These are phyloP conservation scores for Plectranthus barbatus DNA, from an alignment of 257 asterid species.

Conservation along the genomic window DNA sequence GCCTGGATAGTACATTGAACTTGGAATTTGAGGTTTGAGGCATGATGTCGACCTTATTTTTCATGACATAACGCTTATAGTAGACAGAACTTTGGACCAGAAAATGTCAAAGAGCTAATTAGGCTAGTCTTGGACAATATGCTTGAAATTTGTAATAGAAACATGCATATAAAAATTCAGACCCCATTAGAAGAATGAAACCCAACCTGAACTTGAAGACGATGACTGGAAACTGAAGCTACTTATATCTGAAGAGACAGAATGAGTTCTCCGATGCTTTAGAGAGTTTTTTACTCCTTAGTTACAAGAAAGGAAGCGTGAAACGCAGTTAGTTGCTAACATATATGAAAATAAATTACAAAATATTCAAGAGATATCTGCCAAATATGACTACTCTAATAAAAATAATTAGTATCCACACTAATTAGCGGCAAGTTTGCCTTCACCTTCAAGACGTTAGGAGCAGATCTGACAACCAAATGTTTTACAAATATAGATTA, in stretches of 20 bases:
- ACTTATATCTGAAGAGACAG: conserved; percentile 72
- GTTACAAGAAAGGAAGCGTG: not conserved
- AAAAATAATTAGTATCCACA: not conserved
- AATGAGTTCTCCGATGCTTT: conserved; percentile 52
- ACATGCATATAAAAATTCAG: not conserved
- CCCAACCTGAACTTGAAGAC: conserved; percentile 56
- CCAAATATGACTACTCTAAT: not conserved
- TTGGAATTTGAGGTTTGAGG: not conserved
- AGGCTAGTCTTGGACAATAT: not conserved
- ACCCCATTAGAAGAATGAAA: not conserved
- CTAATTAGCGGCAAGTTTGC: not conserved
- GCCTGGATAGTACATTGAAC: too few relatives aligned
- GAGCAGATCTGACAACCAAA: not conserved
- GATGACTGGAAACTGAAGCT: conserved; percentile 49
- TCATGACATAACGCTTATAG: not conserved
- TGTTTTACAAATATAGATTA: not conserved
- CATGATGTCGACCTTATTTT: not conserved
- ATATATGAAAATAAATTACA: not conserved
- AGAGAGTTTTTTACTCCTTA: conserved; percentile 40
- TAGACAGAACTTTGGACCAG: not conserved
- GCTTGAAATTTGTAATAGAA: not conserved
- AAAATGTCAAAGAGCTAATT: not conserved
- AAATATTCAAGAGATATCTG: not conserved
- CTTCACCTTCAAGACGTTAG: not conserved
- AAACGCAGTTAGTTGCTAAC: not conserved